Percentiles rank a stretch among this genome's conserved stretches.
Evolutionary conservation across 371 early-diverging fungal genomes (phyloP).

Genomic region (Syncephalastrum contaminatum): DNA sequence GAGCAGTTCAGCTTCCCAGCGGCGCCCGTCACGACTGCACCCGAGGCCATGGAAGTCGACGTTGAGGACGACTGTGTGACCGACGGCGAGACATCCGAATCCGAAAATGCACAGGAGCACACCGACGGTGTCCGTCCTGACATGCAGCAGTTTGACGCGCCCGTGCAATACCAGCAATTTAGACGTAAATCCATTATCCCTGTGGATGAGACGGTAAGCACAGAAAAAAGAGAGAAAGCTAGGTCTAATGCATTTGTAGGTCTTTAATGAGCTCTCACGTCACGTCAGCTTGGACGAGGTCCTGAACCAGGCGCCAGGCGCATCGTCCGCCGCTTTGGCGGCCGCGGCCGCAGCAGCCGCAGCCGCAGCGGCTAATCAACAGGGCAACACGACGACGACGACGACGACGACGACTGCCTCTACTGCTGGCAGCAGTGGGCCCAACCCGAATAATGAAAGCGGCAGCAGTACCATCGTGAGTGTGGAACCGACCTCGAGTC

Average conservation of each 20-base stretch:
- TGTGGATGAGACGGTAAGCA: conserved; percentile 71
- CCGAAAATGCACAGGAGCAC: conserved; percentile 21
- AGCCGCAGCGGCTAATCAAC: background rate
- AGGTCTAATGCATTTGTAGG: conserved; percentile 17
- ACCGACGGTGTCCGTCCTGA: conserved; percentile 46
- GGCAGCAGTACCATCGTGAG: no score
- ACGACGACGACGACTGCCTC: no score
- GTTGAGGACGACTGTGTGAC: conserved; percentile 35
- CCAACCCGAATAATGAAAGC: no score
- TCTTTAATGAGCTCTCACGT: conserved; percentile 78
- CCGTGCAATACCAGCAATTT: conserved; percentile 70
- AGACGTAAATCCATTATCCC: conserved; percentile 92
- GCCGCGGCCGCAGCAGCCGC: background rate
- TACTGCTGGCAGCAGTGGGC: no score
- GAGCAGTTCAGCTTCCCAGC: conserved; percentile 14
- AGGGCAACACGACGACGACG: no score
- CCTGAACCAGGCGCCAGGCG: conserved; percentile 53
- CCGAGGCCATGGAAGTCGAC: conserved; percentile 19
- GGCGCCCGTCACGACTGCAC: background rate
- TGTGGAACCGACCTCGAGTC: no score
- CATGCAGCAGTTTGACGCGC: conserved; percentile 69
- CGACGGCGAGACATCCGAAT: conserved; percentile 23
- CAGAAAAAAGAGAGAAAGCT: background rate
- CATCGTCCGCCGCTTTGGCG: conserved; percentile 17
- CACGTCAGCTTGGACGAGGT: conserved; percentile 88